A percentile compares a stretch with the other conserved stretches of the same genome.
These are phyloP conservation scores for Tuber calosporum DNA, from an alignment of 495 filamentous ascomycete species.

Conservation along the genomic window DNA sequence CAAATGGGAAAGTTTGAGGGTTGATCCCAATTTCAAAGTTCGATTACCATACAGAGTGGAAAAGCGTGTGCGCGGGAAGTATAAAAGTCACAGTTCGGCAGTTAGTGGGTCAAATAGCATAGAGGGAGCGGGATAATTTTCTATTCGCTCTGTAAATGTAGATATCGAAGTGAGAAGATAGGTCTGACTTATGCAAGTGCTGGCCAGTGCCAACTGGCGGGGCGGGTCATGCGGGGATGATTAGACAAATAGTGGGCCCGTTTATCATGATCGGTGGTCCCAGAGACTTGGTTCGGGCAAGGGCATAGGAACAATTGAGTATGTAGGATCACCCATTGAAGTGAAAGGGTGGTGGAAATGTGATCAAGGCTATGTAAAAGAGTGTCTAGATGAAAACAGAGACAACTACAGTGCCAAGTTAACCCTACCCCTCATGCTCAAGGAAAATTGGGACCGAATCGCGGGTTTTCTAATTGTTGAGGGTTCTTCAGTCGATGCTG, in stretches of 20 bases:
- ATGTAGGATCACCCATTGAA: neutral
- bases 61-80: too few relatives aligned
- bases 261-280: neutral
- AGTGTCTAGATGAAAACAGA: neutral
- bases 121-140: neutral
- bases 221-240: neutral
- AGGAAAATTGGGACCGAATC: neutral
- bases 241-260: neutral
- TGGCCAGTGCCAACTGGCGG: neutral
- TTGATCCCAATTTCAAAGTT: neutral
- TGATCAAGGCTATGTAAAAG: neutral
- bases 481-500: neutral
- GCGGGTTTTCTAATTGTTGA: neutral
- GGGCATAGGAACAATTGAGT: neutral
- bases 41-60: neutral
- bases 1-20: neutral
- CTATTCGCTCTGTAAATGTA: neutral
- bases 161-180: neutral
- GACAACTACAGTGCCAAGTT: neutral
- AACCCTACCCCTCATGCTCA: neutral
- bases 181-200: neutral
- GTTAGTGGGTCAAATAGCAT: neutral
- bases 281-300: neutral
- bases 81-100: neutral
- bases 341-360: neutral